Conservation (phyloP, 768 basidiomycete genomes). For the Pleurotus sapidus region DNA sequence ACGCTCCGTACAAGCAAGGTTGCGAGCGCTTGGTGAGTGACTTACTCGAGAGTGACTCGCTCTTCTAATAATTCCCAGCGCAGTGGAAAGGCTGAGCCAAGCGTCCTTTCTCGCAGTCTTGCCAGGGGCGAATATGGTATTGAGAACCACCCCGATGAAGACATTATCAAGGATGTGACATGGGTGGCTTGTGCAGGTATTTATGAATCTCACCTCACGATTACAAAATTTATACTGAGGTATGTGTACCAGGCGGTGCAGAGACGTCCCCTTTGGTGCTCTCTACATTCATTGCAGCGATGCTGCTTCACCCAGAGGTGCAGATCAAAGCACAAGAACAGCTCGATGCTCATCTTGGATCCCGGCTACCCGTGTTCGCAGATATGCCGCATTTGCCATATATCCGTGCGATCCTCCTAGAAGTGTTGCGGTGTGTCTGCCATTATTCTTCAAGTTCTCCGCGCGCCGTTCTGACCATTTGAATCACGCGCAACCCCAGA, state of each 20-base stretch:
- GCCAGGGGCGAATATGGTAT: too few species aligned
- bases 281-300: conserved; percentile 22
- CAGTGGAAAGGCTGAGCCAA: not conserved
- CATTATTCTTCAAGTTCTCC: too few species aligned
- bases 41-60: not conserved
- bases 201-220: too few species aligned
- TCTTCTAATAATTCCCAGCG: too few species aligned
- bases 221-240: not conserved
- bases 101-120: too few species aligned
- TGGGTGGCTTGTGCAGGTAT: too few species aligned
- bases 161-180: too few species aligned
- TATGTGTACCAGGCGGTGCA: conserved; percentile 18
- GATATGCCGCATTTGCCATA: conserved; percentile 19
- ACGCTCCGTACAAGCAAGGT: conserved; percentile 15
- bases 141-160: too few species aligned
- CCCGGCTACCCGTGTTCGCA: conserved; percentile 16
- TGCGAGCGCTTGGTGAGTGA: conserved; percentile 18
- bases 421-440: conserved; percentile 10
- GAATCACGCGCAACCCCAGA: conserved; percentile 7
- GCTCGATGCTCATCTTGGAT: conserved; percentile 24
- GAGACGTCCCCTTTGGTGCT: conserved; percentile 24
- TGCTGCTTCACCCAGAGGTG: conserved; percentile 25
- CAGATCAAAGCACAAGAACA: conserved; percentile 27
- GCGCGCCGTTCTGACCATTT: not conserved
- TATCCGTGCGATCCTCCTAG: conserved; percentile 19